These are phyloP conservation scores for Alnus glutinosa DNA, from an alignment of 306 rosid genomes.

Conservation along the genomic window DNA sequence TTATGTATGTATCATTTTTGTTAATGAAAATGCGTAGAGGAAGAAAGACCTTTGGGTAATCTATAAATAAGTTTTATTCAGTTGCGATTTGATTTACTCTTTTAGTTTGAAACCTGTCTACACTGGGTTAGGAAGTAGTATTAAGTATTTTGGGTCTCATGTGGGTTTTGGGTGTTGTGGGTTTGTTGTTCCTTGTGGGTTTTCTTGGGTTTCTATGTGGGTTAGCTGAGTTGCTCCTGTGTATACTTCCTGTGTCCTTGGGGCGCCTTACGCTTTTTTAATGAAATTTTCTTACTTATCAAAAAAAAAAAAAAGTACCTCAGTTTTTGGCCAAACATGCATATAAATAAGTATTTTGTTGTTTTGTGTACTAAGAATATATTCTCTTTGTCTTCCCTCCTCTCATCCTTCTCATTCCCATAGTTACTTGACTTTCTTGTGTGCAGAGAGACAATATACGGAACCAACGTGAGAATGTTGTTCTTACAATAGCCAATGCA, in stretches of 20 bases:
- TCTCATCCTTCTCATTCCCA: not conserved
- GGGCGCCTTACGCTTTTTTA: too few species aligned
- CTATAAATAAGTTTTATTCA: not conserved
- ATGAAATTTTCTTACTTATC: too few species aligned
- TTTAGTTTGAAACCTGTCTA: slow-evolving; percentile 3
- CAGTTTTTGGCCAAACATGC: not conserved
- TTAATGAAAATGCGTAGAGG: not conserved
- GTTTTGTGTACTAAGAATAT: not conserved
- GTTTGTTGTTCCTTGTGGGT: too few species aligned
- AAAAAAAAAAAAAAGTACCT: too few species aligned
- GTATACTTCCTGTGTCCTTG: too few species aligned
- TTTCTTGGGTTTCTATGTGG: too few species aligned
- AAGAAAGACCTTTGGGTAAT: not conserved
- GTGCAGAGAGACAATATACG: slow-evolving; percentile 83
- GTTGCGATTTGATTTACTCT: not conserved
- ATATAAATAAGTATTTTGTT: not conserved
- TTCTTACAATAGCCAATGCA: slow-evolving; percentile 84
- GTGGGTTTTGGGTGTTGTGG: too few species aligned
- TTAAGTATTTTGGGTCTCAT: too few species aligned
- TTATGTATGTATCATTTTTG: not conserved
- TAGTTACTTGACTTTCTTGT: slow-evolving; percentile 7
- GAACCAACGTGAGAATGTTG: slow-evolving; percentile 90
- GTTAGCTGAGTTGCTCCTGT: too few species aligned
- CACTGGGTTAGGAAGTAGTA: not conserved
- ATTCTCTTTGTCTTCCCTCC: not conserved